A percentile compares a stretch with the other conserved stretches of the same genome.
phyloP scores from a whole-genome alignment of 805 yeast species.

The Sugiyamaella valdiviana region DNA sequence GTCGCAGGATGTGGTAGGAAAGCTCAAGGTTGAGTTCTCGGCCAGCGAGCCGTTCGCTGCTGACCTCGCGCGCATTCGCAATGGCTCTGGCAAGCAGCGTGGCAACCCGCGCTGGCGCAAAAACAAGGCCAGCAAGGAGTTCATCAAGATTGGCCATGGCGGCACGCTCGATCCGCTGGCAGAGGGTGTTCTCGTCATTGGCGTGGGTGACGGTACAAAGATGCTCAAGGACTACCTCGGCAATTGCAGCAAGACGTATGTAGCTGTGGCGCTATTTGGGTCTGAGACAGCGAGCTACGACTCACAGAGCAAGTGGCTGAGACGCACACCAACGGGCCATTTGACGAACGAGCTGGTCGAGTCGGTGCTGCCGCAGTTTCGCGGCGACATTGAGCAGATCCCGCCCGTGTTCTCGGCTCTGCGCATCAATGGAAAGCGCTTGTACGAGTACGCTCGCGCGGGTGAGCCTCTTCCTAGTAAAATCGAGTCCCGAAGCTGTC shows the following conservation, averaged over 20 bases:
- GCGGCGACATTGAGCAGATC: constrained; percentile 78
- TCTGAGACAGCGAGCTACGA: constrained; percentile 92
- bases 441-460: constrained; percentile 89
- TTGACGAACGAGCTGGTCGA: constrained; percentile 48
- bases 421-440: constrained; percentile 88
- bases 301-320: constrained; percentile 73
- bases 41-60: constrained; percentile 50
- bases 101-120: constrained; percentile 40
- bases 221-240: constrained; percentile 62
- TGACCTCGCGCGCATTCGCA: constrained; percentile 22
- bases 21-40: constrained; percentile 58
- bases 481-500: constrained; percentile 72
- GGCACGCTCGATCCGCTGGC: constrained; percentile 97
- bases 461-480: constrained; percentile 77
- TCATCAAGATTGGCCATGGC: constrained; percentile 94
- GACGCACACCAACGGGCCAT: constrained; percentile 51
- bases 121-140: constrained; percentile 35
- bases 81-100: constrained; percentile 25
- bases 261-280: constrained; percentile 80
- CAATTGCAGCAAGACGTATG: constrained; percentile 72
- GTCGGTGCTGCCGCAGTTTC: constrained; percentile 52
- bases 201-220: constrained; percentile 91
- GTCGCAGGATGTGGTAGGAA: constrained; percentile 66
- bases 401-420: constrained; percentile 95
- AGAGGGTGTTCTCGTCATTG: constrained; percentile 84